Percentiles rank a stretch among this genome's conserved stretches.
phyloP scores from a whole-genome alignment of 208 protist genomes.

The Ichthyophonus hoferi region DNA sequence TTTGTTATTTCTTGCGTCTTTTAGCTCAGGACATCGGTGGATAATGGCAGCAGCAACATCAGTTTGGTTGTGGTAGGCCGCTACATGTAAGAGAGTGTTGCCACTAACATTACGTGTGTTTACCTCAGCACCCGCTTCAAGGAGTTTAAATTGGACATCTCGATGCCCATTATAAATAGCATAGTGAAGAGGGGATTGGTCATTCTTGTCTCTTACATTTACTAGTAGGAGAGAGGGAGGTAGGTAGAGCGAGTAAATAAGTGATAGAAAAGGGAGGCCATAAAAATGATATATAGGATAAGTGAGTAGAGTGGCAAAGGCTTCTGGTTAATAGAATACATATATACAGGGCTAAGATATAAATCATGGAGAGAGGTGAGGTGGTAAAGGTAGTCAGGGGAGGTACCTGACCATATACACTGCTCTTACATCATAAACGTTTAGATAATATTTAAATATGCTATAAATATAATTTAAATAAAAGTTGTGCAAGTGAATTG shows the following conservation, averaged over 20 bases:
- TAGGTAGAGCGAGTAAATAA: neutral
- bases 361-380: neutral
- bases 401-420: no score
- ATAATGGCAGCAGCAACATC: conserved; percentile 6
- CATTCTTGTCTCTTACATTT: conserved; percentile 22
- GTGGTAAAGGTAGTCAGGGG: no score
- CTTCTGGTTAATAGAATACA: no score
- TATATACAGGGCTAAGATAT: no score
- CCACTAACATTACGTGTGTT: conserved; percentile 28
- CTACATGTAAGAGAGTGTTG: conserved; percentile 18
- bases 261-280: neutral
- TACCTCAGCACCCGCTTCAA: conserved; percentile 1
- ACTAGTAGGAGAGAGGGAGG: neutral
- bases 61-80: conserved; percentile 27
- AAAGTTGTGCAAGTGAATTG: no score
- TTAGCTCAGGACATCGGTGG: neutral
- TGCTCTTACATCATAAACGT: no score
- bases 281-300: no score
- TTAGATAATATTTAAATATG: no score
- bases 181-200: conserved; percentile 27
- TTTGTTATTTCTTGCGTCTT: conserved; percentile 4
- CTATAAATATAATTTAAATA: no score
- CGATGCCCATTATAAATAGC: conserved; percentile 28
- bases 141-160: conserved; percentile 20
- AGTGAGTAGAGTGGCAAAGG: no score